Conservation (phyloP, 2,329 filamentous ascomycete species). For the Xenoacremonium recifei region DNA sequence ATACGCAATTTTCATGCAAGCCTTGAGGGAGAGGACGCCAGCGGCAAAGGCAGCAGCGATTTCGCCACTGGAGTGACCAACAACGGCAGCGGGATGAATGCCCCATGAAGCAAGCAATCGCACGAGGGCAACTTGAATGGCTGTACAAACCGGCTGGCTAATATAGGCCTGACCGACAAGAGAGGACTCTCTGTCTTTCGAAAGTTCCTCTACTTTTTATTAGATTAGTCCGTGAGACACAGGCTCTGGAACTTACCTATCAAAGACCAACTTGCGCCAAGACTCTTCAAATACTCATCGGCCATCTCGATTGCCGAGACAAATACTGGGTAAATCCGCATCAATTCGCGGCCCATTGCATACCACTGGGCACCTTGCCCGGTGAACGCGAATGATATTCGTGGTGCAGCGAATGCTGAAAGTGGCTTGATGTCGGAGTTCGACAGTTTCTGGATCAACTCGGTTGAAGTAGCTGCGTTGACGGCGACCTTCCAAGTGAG, state of each 20-base stretch:
- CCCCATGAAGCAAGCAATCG: conserved; percentile 40
- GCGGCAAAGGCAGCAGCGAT: conserved; percentile 45
- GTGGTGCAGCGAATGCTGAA: not conserved
- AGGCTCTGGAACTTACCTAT: conserved; percentile 2
- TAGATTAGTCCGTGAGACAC: too few relatives aligned
- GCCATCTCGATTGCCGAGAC: conserved; percentile 1
- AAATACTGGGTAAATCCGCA: conserved; percentile 5
- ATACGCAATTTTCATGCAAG: conserved; percentile 47
- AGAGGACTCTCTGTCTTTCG: not conserved
- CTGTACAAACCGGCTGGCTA: conserved; percentile 39
- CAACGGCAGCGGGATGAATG: conserved; percentile 35
- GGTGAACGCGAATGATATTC: conserved; percentile 23
- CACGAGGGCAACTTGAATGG: conserved; percentile 45
- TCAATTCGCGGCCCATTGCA: conserved; percentile 31
- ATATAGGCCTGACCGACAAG: conserved; percentile 34
- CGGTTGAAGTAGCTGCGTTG: conserved; percentile 2
- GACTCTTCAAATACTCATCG: conserved; percentile 18
- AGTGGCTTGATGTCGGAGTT: not conserved
- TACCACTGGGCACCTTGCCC: conserved; percentile 35
- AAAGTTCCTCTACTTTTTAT: not conserved
- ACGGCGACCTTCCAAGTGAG: conserved; percentile 4
- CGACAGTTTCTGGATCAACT: conserved; percentile 1
- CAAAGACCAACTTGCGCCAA: conserved; percentile 1
- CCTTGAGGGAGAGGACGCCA: conserved; percentile 40
- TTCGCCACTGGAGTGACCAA: conserved; percentile 47